These are phyloP conservation scores for Oxalis stricta DNA, from an alignment of 441 rosid genomes.

Conservation along the genomic window DNA sequence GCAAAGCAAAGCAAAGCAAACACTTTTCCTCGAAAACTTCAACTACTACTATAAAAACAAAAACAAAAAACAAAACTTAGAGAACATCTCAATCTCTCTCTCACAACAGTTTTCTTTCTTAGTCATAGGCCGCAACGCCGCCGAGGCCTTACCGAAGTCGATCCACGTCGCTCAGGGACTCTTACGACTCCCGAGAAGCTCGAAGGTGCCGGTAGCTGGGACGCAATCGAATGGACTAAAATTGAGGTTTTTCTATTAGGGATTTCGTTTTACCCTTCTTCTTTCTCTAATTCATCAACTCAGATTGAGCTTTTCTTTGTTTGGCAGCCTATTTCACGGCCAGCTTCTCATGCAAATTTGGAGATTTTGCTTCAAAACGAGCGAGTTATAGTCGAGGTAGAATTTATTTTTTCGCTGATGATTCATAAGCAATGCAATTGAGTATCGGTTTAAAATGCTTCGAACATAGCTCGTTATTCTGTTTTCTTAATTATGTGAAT, in stretches of 20 bases:
- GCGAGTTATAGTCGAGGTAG: conserved; percentile 51
- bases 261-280: too few relatives aligned
- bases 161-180: conserved; percentile 34
- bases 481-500: too few relatives aligned
- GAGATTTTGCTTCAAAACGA: conserved; percentile 70
- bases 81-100: too few relatives aligned
- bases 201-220: conserved; percentile 80
- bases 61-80: too few relatives aligned
- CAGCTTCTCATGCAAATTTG: conserved; percentile 39
- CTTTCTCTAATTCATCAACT: background rate
- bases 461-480: background rate
- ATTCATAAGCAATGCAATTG: too few relatives aligned
- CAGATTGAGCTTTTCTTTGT: background rate
- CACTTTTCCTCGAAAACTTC: too few relatives aligned
- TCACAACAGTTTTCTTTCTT: too few relatives aligned
- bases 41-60: too few relatives aligned
- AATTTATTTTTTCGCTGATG: too few relatives aligned
- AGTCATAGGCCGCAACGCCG: too few relatives aligned
- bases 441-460: background rate
- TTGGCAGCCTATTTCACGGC: conserved; percentile 32
- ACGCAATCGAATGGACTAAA: conserved; percentile 75
- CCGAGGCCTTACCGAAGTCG: conserved; percentile 26
- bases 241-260: conserved; percentile 44
- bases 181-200: conserved; percentile 46
- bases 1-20: too few relatives aligned